Conservation (phyloP, 169 alveolate species). For the Plasmodium billcollinsi region DNA sequence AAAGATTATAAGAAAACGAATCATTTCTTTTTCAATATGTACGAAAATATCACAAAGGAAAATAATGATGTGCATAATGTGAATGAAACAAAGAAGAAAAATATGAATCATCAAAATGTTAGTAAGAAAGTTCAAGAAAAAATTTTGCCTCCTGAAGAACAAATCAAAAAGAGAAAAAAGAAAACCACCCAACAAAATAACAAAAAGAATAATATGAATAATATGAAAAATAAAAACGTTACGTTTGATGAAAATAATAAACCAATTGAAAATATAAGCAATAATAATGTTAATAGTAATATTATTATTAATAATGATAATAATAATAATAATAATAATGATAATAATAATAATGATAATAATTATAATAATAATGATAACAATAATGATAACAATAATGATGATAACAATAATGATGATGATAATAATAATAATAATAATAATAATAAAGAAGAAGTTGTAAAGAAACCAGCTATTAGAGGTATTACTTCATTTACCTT, state of each 20-base stretch:
- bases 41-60: not conserved
- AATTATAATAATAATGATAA: not conserved
- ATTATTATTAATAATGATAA: not conserved
- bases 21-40: conserved; percentile 32
- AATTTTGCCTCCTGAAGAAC: not conserved
- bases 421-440: not conserved
- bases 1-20: conserved; percentile 32
- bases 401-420: not conserved
- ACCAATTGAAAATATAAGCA: not conserved
- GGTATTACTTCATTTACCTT: conserved; percentile 70
- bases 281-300: not conserved
- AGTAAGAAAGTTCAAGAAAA: not conserved
- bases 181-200: not conserved
- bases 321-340: not conserved
- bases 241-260: not conserved
- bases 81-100: conserved; percentile 23
- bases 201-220: not conserved
- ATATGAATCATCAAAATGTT: conserved; percentile 10
- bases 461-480: conserved; percentile 29
- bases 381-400: not conserved
- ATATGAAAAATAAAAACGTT: not conserved
- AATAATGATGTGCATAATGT: not conserved
- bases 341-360: not conserved
- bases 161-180: not conserved
- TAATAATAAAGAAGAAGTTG: conserved; percentile 18